Evolutionary conservation across 148 eudicot genomes (phyloP).

Genomic region (Cornus controversa): DNA sequence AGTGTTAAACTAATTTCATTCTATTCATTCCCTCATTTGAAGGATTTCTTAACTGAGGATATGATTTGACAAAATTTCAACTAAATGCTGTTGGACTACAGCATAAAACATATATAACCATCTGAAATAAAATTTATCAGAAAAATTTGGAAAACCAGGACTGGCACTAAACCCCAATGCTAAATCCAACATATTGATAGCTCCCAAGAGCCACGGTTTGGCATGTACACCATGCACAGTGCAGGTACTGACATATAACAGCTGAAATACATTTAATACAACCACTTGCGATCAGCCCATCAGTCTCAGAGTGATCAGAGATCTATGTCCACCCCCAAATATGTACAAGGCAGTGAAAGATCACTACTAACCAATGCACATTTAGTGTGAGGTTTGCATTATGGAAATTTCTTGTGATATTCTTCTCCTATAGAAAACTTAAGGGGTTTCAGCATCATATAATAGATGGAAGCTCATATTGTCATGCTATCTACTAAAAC

Average conservation of each 20-base stretch:
- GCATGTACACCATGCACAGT: no score
- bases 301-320: no score
- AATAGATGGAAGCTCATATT: not conserved
- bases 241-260: no score
- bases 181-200: not conserved
- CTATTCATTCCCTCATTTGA: not conserved
- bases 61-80: not conserved
- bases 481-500: not conserved
- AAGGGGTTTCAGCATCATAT: conserved; percentile 1
- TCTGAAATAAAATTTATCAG: not conserved
- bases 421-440: not conserved
- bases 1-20: not conserved
- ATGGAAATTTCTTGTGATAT: not conserved
- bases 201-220: no score
- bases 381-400: not conserved
- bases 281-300: no score
- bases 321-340: not conserved
- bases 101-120: not conserved
- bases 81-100: not conserved
- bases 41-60: not conserved
- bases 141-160: not conserved
- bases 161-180: not conserved
- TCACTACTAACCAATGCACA: not conserved
- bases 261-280: no score
- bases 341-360: not conserved